These are phyloP conservation scores for Dothideomycetidae sp. DNA, from an alignment of 2,329 filamentous ascomycete species.

Conservation along the genomic window DNA sequence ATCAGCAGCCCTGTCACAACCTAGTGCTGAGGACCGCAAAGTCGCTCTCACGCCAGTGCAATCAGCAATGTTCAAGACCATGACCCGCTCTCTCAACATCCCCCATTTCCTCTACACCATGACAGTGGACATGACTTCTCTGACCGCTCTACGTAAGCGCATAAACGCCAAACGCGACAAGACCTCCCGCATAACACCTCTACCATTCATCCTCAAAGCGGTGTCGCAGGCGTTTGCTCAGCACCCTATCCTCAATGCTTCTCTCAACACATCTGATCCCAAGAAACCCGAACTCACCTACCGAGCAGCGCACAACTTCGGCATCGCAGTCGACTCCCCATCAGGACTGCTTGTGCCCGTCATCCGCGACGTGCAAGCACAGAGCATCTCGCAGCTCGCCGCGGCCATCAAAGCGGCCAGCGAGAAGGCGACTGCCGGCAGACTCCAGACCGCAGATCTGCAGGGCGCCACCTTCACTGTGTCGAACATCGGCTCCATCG, in stretches of 20 bases:
- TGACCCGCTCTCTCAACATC: constrained; percentile 82
- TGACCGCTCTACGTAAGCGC: constrained; percentile 57
- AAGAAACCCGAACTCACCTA: constrained; percentile 62
- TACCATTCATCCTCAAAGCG: constrained; percentile 93
- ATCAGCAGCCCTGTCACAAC: constrained; percentile 22
- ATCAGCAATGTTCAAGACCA: constrained; percentile 89
- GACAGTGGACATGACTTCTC: constrained; percentile 65
- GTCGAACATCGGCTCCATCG: constrained; percentile 91
- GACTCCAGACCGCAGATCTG: constrained; percentile 61
- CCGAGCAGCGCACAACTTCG: constrained; percentile 83
- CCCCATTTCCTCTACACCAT: constrained; percentile 94
- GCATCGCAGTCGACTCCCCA: constrained; percentile 89
- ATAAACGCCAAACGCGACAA: constrained; percentile 44
- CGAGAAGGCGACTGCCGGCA: constrained; percentile 56
- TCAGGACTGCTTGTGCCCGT: constrained; percentile 81
- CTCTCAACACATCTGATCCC: constrained; percentile 51
- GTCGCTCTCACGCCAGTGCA: constrained; percentile 65
- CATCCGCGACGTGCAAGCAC: constrained; percentile 64
- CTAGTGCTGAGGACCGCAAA: constrained; percentile 29
- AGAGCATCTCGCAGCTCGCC: constrained; percentile 66
- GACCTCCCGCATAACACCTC: constrained; percentile 62
- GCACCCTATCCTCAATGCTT: constrained; percentile 77
- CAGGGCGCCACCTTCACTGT: constrained; percentile 84
- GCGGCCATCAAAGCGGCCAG: constrained; percentile 62
- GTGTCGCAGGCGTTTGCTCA: constrained; percentile 70